Base-by-base conservation (phyloP, 2,329 filamentous ascomycete genomes). In the Paecilomyces sp. region DNA sequence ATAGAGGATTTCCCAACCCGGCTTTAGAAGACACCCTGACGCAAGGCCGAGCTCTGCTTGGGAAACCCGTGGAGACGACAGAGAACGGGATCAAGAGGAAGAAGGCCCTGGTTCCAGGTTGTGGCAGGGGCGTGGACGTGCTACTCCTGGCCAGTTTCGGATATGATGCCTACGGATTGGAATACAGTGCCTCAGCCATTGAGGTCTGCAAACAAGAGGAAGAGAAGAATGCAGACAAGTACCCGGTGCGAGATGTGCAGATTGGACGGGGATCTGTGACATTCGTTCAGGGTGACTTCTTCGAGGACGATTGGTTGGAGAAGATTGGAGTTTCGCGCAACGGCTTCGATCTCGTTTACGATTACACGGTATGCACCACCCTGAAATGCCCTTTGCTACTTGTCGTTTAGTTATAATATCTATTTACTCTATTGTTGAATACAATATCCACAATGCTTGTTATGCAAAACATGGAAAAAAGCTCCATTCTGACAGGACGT, bases 71-170 rank as follows among this genome's bases (percentile, higher is more conserved):
- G 61, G 55, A 71, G 3, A 57, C 60, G 12, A 61, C 67, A 13
- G 61, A 68, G 52, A 64, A 63, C 9, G 52, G 66, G 25, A 65
- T 60, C 33, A 66, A 65, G 47, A 68, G 76, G 58, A 83, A 82
- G 66, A 79, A 78, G 59, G 91, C 88, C 1, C 78, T 95, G 8
- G 88, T 96, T 0, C 89, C 91, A 1, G 91, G 91, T 4, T 96
- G 91, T 73, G 92, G 91, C 0, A 83, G 84, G 54, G 92, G 91
- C 4, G 88, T 94, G 69, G 92, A 96, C 75, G 89, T 91, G 1
- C 79, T 91, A 9, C 79, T 96, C 41, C 81, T 96, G 53, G 84
- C 86, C 56, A 84, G 85, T 9, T 85, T 88, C 68, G 91, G 91
- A 1, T 94, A 90, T 71, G 88, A 95, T 74, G 85, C 86, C 1